Percentiles rank a stretch among this genome's conserved stretches.
Evolutionary conservation across 225 moss, liverwort and hornwort genomes (phyloP).

Genomic region (Ulota crispa): DNA sequence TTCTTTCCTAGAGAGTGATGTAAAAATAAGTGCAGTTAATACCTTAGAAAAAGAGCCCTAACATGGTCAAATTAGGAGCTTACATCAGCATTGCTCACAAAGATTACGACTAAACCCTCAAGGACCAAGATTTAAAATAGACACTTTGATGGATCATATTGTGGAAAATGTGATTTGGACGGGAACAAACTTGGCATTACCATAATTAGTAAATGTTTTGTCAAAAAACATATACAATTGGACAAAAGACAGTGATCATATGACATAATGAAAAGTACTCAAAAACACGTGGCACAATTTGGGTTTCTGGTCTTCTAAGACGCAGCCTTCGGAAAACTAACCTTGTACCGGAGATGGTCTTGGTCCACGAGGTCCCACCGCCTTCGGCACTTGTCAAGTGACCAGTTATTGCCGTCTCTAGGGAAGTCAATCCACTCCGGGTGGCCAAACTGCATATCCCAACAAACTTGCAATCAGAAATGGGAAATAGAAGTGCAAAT

Average conservation of each 20-base stretch:
- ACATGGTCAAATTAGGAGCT: neutral
- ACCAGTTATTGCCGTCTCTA: conserved; percentile 87
- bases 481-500: neutral
- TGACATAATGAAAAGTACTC: neutral
- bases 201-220: neutral
- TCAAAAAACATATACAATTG: neutral
- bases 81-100: neutral
- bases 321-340: conserved; percentile 5
- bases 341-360: conserved; percentile 84
- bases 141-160: neutral
- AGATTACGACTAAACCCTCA: neutral
- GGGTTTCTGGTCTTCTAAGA: neutral
- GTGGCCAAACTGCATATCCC: conserved; percentile 77
- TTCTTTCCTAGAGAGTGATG: neutral
- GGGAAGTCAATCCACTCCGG: conserved; percentile 99
- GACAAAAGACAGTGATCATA: neutral
- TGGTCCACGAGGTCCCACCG: conserved; percentile 83
- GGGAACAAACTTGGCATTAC: neutral
- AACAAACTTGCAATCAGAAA: conserved; percentile 16
- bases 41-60: neutral
- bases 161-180: neutral
- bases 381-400: conserved; percentile 85
- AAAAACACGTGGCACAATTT: neutral
- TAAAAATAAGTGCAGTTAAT: neutral
- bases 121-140: neutral